These are phyloP conservation scores for Chaetomium sp. DNA, from an alignment of 2,329 filamentous ascomycete species.

Conservation along the genomic window DNA sequence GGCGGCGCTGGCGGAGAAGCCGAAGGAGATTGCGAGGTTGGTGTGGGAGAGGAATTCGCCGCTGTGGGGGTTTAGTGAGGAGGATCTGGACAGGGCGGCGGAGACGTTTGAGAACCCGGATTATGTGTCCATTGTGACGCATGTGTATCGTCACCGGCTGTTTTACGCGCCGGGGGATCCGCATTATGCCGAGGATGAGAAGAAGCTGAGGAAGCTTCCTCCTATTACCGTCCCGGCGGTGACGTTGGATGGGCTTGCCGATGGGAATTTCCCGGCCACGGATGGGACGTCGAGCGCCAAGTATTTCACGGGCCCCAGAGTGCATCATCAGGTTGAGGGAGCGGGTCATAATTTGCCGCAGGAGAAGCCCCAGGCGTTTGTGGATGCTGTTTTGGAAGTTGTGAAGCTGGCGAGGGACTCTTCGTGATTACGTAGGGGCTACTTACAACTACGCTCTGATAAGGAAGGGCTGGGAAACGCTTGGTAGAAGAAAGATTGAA, in stretches of 20 bases:
- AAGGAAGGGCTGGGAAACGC: neutral
- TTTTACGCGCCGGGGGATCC: constrained; percentile 9
- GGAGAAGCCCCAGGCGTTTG: constrained; percentile 16
- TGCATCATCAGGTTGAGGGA: constrained; percentile 10
- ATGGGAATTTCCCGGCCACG: constrained; percentile 9
- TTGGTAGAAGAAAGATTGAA: neutral
- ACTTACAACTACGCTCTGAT: neutral
- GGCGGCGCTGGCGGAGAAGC: constrained; percentile 5
- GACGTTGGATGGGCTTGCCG: constrained; percentile 9
- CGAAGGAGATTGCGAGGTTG: constrained; percentile 4
- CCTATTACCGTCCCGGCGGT: constrained; percentile 10
- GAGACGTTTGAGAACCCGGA: constrained; percentile 13
- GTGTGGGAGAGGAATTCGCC: constrained; percentile 11
- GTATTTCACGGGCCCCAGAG: constrained; percentile 11
- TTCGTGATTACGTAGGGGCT: neutral
- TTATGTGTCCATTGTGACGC: constrained; percentile 4
- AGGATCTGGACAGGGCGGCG: constrained; percentile 1
- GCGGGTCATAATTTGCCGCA: constrained; percentile 10
- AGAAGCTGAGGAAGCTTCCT: constrained; percentile 2
- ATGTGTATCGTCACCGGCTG: constrained; percentile 9
- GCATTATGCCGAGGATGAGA: constrained; percentile 2
- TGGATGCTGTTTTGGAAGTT: constrained; percentile 10
- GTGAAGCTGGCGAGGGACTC: neutral
- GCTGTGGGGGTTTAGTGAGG: constrained; percentile 2
- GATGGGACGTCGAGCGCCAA: constrained; percentile 8